Conservation (phyloP, 495 filamentous ascomycete genomes). For the Cercophora sp. region DNA sequence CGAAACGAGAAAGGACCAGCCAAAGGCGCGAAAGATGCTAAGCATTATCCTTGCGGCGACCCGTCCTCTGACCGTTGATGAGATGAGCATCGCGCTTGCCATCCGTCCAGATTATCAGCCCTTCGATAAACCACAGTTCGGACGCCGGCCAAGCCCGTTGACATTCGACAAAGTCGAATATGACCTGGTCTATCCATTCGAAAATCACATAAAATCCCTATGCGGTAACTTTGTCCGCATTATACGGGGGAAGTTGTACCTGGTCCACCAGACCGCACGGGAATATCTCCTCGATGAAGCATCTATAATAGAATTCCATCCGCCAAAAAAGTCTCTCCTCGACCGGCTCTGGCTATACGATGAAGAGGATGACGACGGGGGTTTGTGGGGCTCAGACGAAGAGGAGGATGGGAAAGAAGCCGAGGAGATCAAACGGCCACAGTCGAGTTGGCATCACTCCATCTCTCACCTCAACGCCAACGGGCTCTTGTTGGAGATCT, state of each 20-base stretch:
- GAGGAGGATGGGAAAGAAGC: not conserved
- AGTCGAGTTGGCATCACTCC: not conserved
- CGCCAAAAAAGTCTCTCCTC: not conserved
- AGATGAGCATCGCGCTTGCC: constrained; percentile 1
- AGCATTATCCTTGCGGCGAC: not conserved
- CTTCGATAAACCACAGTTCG: not conserved
- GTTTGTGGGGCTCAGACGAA: too few relatives aligned
- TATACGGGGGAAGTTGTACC: not conserved
- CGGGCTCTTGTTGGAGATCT: not conserved
- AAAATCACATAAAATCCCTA: not conserved
- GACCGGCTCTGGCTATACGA: not conserved
- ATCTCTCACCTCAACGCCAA: not conserved
- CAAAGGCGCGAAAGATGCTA: not conserved
- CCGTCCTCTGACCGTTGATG: not conserved
- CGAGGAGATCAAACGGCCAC: not conserved
- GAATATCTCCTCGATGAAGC: constrained; percentile 1
- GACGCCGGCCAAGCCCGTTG: not conserved
- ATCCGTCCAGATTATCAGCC: not conserved
- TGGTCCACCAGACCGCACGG: constrained; percentile 3
- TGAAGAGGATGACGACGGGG: too few relatives aligned
- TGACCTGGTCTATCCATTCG: not conserved
- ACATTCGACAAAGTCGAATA: not conserved
- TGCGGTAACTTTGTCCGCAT: constrained; percentile 8
- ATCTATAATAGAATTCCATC: not conserved
- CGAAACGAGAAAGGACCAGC: not conserved